Conservation (phyloP, 129 eudicot species). For the Oenanthe sinensis region DNA sequence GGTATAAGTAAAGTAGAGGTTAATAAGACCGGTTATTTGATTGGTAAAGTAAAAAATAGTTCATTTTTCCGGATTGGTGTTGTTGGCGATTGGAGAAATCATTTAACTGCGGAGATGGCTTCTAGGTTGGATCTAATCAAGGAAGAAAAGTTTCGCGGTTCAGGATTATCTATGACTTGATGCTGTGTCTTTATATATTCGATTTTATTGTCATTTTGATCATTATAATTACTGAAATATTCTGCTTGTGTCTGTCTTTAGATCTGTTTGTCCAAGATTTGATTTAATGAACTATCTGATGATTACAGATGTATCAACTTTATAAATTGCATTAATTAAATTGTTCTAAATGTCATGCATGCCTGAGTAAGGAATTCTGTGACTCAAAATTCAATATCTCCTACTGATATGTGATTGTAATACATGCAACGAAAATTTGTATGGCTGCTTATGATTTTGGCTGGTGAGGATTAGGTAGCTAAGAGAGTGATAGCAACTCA, state of each 20-base stretch:
- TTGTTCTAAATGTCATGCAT: neutral
- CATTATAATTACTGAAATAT: neutral
- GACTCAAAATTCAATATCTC: too few species aligned
- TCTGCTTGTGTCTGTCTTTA: neutral
- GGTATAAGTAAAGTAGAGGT: conserved; percentile 39
- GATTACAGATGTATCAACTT: too few species aligned
- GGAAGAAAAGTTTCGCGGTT: neutral
- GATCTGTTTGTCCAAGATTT: neutral
- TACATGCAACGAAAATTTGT: too few species aligned
- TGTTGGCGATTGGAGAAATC: conserved; percentile 42
- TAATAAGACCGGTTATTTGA: conserved; percentile 38
- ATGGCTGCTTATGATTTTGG: too few species aligned
- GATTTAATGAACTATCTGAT: neutral
- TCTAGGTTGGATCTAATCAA: conserved; percentile 23
- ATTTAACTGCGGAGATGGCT: conserved; percentile 29
- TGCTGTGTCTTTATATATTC: neutral
- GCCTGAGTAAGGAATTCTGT: too few species aligned
- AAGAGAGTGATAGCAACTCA: too few species aligned
- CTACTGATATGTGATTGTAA: too few species aligned
- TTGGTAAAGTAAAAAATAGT: conserved; percentile 8
- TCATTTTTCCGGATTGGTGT: conserved; percentile 35
- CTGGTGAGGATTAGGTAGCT: too few species aligned
- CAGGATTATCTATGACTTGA: neutral
- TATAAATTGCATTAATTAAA: too few species aligned
- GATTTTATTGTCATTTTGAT: neutral